A percentile compares a stretch with the other conserved stretches of the same genome.
These are phyloP conservation scores for Fistulinella cinereoalba DNA, from an alignment of 1,284 basidiomycete species.

Conservation along the genomic window DNA sequence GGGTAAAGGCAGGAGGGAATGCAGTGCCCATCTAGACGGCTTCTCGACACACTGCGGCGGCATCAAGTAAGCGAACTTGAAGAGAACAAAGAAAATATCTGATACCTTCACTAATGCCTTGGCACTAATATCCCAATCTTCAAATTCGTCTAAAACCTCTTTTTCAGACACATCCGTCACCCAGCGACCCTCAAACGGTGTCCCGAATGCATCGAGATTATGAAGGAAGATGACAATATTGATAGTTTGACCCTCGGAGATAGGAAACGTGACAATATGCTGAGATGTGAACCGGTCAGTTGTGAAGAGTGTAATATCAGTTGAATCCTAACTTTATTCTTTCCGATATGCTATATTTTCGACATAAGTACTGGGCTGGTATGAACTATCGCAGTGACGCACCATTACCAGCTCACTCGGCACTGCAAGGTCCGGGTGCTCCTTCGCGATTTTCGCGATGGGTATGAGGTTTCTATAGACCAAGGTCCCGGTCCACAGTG, in stretches of 20 bases:
- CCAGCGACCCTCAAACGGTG: constrained; percentile 36
- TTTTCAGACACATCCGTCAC: constrained; percentile 32
- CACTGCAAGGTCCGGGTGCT: constrained; percentile 35
- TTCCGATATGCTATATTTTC: constrained; percentile 42
- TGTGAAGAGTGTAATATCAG: too few relatives aligned
- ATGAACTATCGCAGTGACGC: background rate
- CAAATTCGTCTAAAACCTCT: constrained; percentile 34
- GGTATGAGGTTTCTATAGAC: constrained; percentile 21
- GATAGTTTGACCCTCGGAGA: constrained; percentile 40
- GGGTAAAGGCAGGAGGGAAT: constrained; percentile 30
- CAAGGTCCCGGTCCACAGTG: constrained; percentile 22
- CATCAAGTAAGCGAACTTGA: constrained; percentile 1
- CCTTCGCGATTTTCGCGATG: constrained; percentile 8
- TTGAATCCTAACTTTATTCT: constrained; percentile 41
- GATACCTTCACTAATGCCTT: constrained; percentile 40
- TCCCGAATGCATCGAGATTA: constrained; percentile 35
- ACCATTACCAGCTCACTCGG: constrained; percentile 39
- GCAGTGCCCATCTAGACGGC: constrained; percentile 32
- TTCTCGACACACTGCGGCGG: constrained; percentile 15
- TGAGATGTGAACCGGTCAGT: constrained; percentile 14
- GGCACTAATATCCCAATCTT: constrained; percentile 43
- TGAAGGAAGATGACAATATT: constrained; percentile 43
- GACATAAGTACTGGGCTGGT: background rate
- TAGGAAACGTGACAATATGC: constrained; percentile 46
- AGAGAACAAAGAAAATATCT: background rate